A percentile compares a stretch with the other conserved stretches of the same genome.
phyloP scores from a whole-genome alignment of 2,329 filamentous ascomycete genomes.

The Annulohypoxylon truncatum region DNA sequence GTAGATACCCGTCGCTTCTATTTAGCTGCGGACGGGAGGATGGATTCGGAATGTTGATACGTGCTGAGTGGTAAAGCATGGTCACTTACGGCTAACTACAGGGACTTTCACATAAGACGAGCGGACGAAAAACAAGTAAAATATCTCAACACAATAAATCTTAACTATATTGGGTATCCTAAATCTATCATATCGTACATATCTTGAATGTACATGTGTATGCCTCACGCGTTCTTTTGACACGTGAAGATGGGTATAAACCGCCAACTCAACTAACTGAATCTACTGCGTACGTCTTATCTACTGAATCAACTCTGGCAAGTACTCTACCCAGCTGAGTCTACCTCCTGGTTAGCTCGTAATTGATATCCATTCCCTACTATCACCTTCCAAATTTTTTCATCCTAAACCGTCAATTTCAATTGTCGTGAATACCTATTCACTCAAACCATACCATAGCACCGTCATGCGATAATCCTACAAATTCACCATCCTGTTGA shows the following conservation, averaged over 20 bases:
- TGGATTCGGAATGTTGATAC: background rate
- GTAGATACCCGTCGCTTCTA: background rate
- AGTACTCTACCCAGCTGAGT: slow-evolving; percentile 1
- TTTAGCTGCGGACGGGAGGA: background rate
- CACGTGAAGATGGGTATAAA: slow-evolving; percentile 1
- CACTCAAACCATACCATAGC: background rate
- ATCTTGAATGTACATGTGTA: slow-evolving; percentile 9
- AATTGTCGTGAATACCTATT: slow-evolving; percentile 17
- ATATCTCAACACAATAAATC: slow-evolving; percentile 1
- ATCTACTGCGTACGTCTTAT: slow-evolving; percentile 13
- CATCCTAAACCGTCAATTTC: slow-evolving; percentile 12
- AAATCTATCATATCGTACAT: slow-evolving; percentile 23
- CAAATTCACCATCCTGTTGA: slow-evolving; percentile 4
- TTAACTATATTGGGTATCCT: slow-evolving; percentile 37
- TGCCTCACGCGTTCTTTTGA: background rate
- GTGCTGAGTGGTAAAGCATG: background rate
- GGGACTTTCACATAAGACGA: background rate
- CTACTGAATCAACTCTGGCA: slow-evolving; percentile 10
- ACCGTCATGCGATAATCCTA: slow-evolving; percentile 4
- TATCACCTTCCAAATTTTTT: slow-evolving; percentile 4
- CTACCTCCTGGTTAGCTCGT: slow-evolving; percentile 11
- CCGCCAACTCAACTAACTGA: slow-evolving; percentile 6
- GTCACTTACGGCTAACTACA: background rate
- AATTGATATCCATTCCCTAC: slow-evolving; percentile 11
- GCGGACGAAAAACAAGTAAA: background rate